Evolutionary conservation across 768 basidiomycete species (phyloP), one percentile per base, ranked within the genome.

Genomic region (Clitopilus hobsonii): DNA sequence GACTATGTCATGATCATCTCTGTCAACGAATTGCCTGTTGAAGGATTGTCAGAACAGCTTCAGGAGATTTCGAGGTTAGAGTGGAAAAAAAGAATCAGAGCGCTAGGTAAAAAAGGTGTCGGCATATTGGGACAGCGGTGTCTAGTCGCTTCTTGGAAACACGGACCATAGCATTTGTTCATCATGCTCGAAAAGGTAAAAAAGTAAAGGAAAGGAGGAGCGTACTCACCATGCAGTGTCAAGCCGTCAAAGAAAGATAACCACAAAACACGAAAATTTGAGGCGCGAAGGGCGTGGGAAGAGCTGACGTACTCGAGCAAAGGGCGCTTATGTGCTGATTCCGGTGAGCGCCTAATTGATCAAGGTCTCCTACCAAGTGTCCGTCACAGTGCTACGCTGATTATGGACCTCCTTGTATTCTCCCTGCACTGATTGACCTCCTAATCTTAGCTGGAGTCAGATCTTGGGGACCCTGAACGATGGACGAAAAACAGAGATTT

Each of bases 121-220:
- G 75, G 86, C 89, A 89, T 75, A 69, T 68, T 80, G 70, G 71
- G 73, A 71, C 80, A 82, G 85, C 84, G 89, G 79, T 86, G 85
- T 91, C 88, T 91, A 84, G 74, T 83, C 89, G 82, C 85, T 82
- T 82, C 87, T 90, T 83, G 80, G 89, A 88, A 91, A 91, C 89
- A 91, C 89, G 88, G 89, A 91, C 88, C 89, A 89, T 85, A 88
- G 87, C 86, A 69, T 64, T 60, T 87, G 86, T 85, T 85, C 80
- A 79, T 65, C 61, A 57, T 47, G 41, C 47, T 13, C 25, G 53
- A n/a, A 48, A 22, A 14, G 45, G 71, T 68, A 73, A 68, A 60
- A 18, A 8, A 23, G 22, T 7, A 41, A 32, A 26, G 20, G 54
- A 32, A 18, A 28, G 24, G 22, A 52, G 27, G 3, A 53, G 55